phyloP scores from a whole-genome alignment of 164 flowering plant species.

The Platanus orientalis region DNA sequence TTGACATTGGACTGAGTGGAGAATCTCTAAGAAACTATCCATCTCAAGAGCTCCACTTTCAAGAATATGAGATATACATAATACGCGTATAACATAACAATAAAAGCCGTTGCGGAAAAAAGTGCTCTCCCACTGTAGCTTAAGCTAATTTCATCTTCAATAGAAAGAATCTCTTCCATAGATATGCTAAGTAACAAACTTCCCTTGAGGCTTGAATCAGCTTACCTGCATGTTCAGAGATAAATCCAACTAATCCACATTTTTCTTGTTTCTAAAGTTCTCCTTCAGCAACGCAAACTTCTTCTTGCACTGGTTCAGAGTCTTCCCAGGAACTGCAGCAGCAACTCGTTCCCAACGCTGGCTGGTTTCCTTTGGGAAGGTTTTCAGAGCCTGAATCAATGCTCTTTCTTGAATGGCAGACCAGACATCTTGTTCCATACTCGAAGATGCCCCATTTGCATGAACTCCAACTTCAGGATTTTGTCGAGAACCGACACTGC shows the following conservation, averaged over 20 bases:
- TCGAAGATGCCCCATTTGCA: conserved; percentile 34
- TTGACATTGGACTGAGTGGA: neutral
- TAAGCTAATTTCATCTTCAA: too few relatives aligned
- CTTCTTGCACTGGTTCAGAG: conserved; percentile 61
- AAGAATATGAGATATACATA: neutral
- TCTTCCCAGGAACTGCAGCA: conserved; percentile 90
- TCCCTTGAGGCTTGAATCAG: too few relatives aligned
- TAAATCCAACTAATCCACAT: too few relatives aligned
- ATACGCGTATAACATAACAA: neutral
- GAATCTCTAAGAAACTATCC: neutral
- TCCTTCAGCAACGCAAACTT: conserved; percentile 71
- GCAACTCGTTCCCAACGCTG: too few relatives aligned
- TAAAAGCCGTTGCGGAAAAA: neutral
- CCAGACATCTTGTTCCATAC: conserved; percentile 72
- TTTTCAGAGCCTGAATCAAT: too few relatives aligned
- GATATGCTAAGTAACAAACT: neutral
- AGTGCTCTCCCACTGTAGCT: neutral
- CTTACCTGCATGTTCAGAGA: too few relatives aligned
- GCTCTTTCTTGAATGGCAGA: conserved; percentile 27
- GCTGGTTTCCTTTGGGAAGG: too few relatives aligned
- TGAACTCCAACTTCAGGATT: conserved; percentile 20
- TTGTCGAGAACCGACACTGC: conserved; percentile 18
- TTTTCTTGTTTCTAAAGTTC: conserved; percentile 28
- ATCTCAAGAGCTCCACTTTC: neutral
- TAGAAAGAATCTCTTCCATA: too few relatives aligned